Evolutionary conservation across 345 rosid species (phyloP).

Genomic region (Eucalyptus cloeziana): DNA sequence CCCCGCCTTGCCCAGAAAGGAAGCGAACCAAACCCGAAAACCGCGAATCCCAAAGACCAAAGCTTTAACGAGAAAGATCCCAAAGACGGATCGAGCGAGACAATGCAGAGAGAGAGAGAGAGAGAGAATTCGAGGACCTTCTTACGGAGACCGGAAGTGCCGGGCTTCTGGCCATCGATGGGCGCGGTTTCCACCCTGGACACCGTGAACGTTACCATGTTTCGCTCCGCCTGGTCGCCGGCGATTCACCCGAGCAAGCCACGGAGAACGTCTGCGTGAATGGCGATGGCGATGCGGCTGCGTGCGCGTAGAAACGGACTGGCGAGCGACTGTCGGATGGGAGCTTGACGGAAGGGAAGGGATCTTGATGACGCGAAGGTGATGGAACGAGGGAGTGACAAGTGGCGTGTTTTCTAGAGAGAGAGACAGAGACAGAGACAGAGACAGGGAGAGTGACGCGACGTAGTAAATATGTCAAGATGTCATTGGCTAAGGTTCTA

Average conservation of each 20-base stretch:
- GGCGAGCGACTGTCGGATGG: not conserved
- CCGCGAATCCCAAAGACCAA: not conserved
- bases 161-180: conserved; percentile 92
- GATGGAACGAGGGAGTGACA: not conserved
- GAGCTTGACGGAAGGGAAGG: not conserved
- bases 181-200: conserved; percentile 53
- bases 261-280: not conserved
- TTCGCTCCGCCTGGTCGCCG: not conserved
- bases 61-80: not conserved
- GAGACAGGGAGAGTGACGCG: not conserved
- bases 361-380: not conserved
- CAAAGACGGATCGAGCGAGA: not conserved
- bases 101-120: not conserved
- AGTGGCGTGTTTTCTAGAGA: not conserved
- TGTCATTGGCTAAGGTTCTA: accelerated
- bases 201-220: conserved; percentile 56
- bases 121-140: conserved; percentile 32
- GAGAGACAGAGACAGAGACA: not conserved
- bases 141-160: conserved; percentile 99
- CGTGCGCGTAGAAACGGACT: accelerated
- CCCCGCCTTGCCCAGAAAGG: not conserved
- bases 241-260: not conserved
- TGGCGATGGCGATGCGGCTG: not conserved
- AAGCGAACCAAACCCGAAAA: not conserved
- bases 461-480: not conserved